Percentiles rank a stretch among this genome's conserved stretches.
Conservation (phyloP, 257 asterid genomes). For the Solanum neorickii region DNA sequence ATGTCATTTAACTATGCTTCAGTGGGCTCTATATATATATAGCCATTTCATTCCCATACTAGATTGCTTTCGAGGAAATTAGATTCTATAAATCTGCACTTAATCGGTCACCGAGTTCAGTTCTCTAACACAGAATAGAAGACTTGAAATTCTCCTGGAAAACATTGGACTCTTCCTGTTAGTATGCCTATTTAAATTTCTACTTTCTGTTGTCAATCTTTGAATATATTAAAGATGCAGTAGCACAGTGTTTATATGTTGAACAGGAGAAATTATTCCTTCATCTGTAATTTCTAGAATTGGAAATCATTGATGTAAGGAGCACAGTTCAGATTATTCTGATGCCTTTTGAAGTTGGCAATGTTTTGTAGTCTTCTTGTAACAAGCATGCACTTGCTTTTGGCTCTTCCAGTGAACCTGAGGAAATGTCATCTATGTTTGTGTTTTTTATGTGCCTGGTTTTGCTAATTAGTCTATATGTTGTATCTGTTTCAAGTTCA, state of each 20-base stretch:
- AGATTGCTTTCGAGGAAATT: neutral
- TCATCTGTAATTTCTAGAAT: neutral
- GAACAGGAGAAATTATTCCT: neutral
- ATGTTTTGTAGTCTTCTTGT: neutral
- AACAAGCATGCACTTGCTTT: neutral
- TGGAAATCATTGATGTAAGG: neutral
- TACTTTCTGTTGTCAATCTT: neutral
- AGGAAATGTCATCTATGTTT: neutral
- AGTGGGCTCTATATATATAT: neutral
- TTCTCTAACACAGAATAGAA: neutral
- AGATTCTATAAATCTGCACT: neutral
- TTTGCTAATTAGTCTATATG: neutral
- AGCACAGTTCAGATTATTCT: neutral
- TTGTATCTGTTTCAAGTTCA: neutral
- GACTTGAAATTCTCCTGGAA: neutral
- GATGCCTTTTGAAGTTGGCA: neutral
- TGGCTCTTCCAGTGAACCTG: neutral
- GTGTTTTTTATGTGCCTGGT: neutral
- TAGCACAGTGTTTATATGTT: neutral
- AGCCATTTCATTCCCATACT: neutral
- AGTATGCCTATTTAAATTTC: neutral
- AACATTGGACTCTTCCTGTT: neutral
- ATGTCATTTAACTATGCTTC: neutral
- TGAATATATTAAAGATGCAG: neutral
- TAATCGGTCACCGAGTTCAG: neutral